Conservation (phyloP, 352 stramenopile species). For the Hyphochytrium catenoides region DNA sequence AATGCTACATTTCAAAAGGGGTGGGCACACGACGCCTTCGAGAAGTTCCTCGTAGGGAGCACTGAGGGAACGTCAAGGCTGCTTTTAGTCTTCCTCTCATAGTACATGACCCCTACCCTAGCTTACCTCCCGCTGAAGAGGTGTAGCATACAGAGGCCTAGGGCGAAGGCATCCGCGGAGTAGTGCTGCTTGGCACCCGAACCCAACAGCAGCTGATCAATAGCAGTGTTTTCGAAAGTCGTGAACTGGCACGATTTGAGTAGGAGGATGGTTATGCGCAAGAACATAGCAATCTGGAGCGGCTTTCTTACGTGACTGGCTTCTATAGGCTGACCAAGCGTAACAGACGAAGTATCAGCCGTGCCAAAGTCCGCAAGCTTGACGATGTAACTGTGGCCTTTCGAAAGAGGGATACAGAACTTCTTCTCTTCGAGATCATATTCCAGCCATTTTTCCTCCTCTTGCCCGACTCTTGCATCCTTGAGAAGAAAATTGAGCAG, state of each 20-base stretch:
- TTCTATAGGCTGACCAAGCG: constrained; percentile 64
- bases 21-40: constrained; percentile 68
- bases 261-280: neutral
- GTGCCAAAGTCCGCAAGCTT: constrained; percentile 97
- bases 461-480: constrained; percentile 7
- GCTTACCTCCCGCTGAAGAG: constrained; percentile 75
- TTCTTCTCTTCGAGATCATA: constrained; percentile 25
- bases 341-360: constrained; percentile 60
- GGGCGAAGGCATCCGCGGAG: constrained; percentile 78
- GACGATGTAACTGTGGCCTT: constrained; percentile 50
- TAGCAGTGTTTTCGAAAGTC: constrained; percentile 91
- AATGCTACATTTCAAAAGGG: constrained; percentile 44
- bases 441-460: constrained; percentile 18
- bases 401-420: constrained; percentile 30
- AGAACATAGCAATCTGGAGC: neutral
- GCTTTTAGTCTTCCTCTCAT: too few species aligned
- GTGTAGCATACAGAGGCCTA: constrained; percentile 86
- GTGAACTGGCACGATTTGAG: constrained; percentile 69
- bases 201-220: constrained; percentile 84
- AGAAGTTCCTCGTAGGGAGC: constrained; percentile 94
- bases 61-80: constrained; percentile 13
- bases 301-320: constrained; percentile 49
- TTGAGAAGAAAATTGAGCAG: constrained; percentile 95
- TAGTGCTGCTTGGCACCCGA: constrained; percentile 66
- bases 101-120: neutral